Conservation (phyloP, 2,329 filamentous ascomycete genomes). For the Dothidotthia symphoricarpi region DNA sequence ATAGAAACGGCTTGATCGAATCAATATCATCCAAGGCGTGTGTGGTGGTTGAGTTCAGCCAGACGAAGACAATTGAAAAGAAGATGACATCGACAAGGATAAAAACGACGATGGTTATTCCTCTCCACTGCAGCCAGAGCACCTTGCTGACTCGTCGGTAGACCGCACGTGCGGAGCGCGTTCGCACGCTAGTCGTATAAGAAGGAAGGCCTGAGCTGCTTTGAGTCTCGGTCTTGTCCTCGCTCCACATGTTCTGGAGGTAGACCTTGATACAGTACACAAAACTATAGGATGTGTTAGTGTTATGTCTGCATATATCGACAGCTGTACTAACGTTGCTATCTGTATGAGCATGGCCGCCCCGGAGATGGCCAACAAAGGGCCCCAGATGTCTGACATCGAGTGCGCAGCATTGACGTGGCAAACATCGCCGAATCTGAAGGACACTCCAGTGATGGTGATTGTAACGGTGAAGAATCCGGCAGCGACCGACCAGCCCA, state of each 20-base stretch:
- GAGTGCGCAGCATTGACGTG: slow-evolving; percentile 91
- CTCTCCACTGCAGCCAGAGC: slow-evolving; percentile 89
- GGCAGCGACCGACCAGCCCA: slow-evolving; percentile 81
- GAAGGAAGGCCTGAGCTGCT: slow-evolving; percentile 67
- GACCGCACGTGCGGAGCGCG: slow-evolving; percentile 80
- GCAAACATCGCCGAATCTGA: slow-evolving; percentile 86
- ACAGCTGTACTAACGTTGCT: slow-evolving; percentile 62
- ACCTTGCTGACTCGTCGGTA: slow-evolving; percentile 85
- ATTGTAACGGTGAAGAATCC: slow-evolving; percentile 74
- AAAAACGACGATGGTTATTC: slow-evolving; percentile 83
- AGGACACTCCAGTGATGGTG: slow-evolving; percentile 86
- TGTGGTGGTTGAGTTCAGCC: slow-evolving; percentile 65
- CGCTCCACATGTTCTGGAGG: slow-evolving; percentile 71
- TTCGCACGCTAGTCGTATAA: slow-evolving; percentile 66
- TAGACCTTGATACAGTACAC: slow-evolving; percentile 95
- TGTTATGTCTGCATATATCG: slow-evolving; percentile 2
- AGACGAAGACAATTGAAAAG: slow-evolving; percentile 88
- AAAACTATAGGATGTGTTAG: slow-evolving; percentile 38
- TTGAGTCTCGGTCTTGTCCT: slow-evolving; percentile 66
- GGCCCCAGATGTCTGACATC: slow-evolving; percentile 85
- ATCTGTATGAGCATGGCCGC: slow-evolving; percentile 78
- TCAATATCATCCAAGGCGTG: slow-evolving; percentile 55
- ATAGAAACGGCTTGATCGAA: slow-evolving; percentile 64
- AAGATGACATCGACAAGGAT: slow-evolving; percentile 91
- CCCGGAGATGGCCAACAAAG: slow-evolving; percentile 74